Base-by-base conservation (phyloP, 352 stramenopile species). In the Phytophthora hybrid region DNA sequence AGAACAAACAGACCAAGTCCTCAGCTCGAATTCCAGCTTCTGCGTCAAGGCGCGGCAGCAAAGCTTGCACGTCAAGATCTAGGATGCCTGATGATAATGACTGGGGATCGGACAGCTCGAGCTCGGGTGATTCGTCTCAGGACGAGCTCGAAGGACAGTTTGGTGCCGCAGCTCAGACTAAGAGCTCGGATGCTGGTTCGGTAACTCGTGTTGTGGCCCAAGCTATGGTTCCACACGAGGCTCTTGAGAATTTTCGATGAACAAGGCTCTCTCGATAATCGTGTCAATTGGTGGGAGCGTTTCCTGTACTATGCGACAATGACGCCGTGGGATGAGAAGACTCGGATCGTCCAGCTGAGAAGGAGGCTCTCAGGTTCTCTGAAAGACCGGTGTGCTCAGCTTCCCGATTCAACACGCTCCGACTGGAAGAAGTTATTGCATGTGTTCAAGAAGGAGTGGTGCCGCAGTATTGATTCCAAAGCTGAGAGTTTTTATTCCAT, bases 231-330 rank as follows among this genome's bases (percentile, higher is more conserved):
- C 37, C 37, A 10, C 37, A 5, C 16, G 37, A 44, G 5, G 37
- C 37, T 44, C 5, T 44, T 10, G 37, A 16, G 37, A 44, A 16
- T 9, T 44, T n/a, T 44, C 37, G 11, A 16, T 37, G 32, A 63
- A 7, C 21, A 19, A 7, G 32, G n/a, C 2, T 3, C 32, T 1
- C 31, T 61, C 3, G 55, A 61, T 3, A 32, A 61, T 7, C 56
- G 56, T 8, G 56, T 51, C 5, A 39, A 63, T 13, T 53, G 56
- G 56, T 63, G 56, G 37, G 37, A 63, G 41, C 37, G 56, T 8
- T 63, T 63, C 56, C 53, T 53, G 56, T 37, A 63, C 18, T 63
- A 53, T 2, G 56, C 37, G 5, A 63, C 56, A 0, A 63, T 63
- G 37, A 21, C 37, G 3, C 37, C 56, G 9, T 53, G 37, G 37